Base-by-base conservation (phyloP, 192 early-diverging fungal species). In the Umbelopsis ramanniana region DNA sequence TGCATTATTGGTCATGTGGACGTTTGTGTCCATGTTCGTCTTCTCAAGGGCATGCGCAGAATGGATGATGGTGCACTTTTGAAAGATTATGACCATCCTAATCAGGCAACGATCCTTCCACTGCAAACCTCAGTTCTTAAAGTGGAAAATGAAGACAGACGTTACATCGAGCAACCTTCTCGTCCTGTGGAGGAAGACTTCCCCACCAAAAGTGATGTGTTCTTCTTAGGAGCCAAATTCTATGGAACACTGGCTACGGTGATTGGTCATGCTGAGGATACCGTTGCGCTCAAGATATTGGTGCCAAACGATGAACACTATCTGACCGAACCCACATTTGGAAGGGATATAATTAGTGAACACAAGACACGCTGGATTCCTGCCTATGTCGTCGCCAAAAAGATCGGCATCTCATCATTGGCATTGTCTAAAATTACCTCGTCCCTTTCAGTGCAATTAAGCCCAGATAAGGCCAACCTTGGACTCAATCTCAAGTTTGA, bases 401-500 rank as follows among this genome's bases (percentile, higher is more conserved):
- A 77, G 67, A 67, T 96, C 17, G 82, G 85, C 11, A 82, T 95
- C 8, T 86, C 85, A 0, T 55, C 86, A 15, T 71, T 96, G 33
- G 80, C 89, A 12, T 84, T 97, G 21, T 94, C 94, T 67, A 94
- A 93, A 68, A 79, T 99, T 43, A 94, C 96, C 0, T 94, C 96
- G 1, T 89, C 88, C 21, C 85, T 98, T 52, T 82, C 85, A 48
- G 89, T 96, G n/a, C 82, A 84, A 24, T 60, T 72, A 73, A 14
- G 78, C 82, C 3, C 87, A 91, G 84, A 89, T 22, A 77, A 83
- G 12, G 47, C 89, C 33, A 93, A 95, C 63, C 73, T 97, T 33
- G 97, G 97, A 2, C 83, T 99, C 38, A 91, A 91, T 71, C 85
- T 99, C 57, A 97, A 98, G 73, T 97, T 96, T 74, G 96, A 97